Evolutionary conservation across 2,329 filamentous ascomycete genomes (phyloP), one percentile per base, ranked within the genome.

Genomic region (Fusarium torreyae): DNA sequence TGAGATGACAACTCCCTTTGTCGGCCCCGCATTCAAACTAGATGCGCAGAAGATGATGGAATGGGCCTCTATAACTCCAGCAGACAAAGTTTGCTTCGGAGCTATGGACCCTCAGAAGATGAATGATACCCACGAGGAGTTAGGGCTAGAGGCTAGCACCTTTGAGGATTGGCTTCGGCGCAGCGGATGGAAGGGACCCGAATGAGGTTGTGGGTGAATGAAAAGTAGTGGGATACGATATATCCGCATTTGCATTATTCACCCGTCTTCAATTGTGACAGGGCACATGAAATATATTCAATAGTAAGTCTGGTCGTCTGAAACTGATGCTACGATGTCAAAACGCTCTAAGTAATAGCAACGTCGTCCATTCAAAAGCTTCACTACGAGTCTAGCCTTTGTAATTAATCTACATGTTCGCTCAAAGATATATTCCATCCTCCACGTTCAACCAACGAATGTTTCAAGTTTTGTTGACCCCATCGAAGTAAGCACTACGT

Each of bases 31-130:
- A 4, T 56, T 56, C 6, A 31, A 40, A 7, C 20, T 31, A 4
- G 53, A 56, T 39, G 18, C 13, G 2, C 36, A 11, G 2, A 36
- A 56, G 10, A 56, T 56, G 43, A 56, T 56, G 53, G 33, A 56
- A 7, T 56, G 33, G 34, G 53, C 43, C 13, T 15, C 53, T 13
- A 2, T 33, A 1, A 22, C n/a, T 1, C 43, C 53, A 5, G 11
- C 33, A 3, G 18, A 56, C 2, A 56, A 40, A 5, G 28, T 39
- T 0, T 56, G 53, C 18, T 56, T 20, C 8, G 43, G 53, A 7
- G 24, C 53, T 1, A 39, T 49, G 17, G 53, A 49, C 2, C 7
- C n/a, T 9, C 1, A 31, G 15, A 39, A 33, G 1, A n/a, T n/a
- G 28, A 33, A 56, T 13, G 10, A 39, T 1, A 1, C 1, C 1